Base-by-base conservation (phyloP, 2,329 filamentous ascomycete genomes). In the Arthrobotrys entomopaga region DNA sequence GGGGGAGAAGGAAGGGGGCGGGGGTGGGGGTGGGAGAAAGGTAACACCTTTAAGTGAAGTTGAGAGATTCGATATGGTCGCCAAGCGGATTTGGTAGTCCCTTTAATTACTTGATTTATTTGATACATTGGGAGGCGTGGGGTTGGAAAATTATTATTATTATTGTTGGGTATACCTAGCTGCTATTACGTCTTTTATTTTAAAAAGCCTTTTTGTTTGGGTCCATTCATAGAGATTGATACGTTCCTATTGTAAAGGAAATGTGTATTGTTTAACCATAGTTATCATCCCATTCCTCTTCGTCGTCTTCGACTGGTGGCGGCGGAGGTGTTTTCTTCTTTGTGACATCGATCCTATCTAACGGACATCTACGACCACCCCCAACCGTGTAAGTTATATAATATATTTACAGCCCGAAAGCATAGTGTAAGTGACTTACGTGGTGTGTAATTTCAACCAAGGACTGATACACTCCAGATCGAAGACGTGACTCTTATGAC, bases 61-160 rank as follows among this genome's bases (percentile, higher is more conserved):
- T 16, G 70, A 67, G 56, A 86, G 95, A 78, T 99, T 97, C 83
- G 92, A 93, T 80, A 97, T 98, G 95, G 90, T 93, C 78, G 92
- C 92, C 0, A 98, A 97, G 85, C 87, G 95, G 80, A 99, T 99
- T 78, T 99, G 95, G 95, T 98, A 63, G 52, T 58, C 64, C 56
- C 11, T n/a, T 10, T 10, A 3, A 34, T 8, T 34, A 7, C 10
- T 34, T 26, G 24, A 43, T 10, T 16, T 8, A n/a, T 13, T 46
- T 46, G 6, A 46, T 15, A n/a, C 15, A 46, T 46, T 15, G 42
- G 42, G 6, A 7, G 42, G 42, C 15, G 42, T 15, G 42, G 42
- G 42, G 42, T 15, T 15, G 1, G 13, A 4, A 19, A 13, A 5
- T 46, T 16, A 46, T 46, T 46, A 19, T 19, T 46, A 16, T 5